phyloP scores from a whole-genome alignment of 345 rosid species.

The Brassica cretica region DNA sequence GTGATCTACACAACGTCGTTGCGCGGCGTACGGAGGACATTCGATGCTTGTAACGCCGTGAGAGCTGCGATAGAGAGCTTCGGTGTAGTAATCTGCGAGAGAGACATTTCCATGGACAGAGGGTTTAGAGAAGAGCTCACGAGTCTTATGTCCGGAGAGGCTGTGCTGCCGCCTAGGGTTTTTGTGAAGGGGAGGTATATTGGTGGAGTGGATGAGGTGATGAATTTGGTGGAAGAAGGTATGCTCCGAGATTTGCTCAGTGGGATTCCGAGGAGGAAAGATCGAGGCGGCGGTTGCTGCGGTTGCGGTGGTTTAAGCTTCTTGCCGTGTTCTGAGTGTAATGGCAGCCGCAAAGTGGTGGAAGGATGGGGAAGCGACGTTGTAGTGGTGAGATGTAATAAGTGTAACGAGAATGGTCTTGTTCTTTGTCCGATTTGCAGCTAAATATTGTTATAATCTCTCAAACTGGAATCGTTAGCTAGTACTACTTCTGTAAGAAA shows the following conservation, averaged over 20 bases:
- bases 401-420: slow-evolving; percentile 90
- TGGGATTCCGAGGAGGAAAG: slow-evolving; percentile 54
- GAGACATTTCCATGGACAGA: slow-evolving; percentile 80
- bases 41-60: slow-evolving; percentile 77
- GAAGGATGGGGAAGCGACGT: slow-evolving; percentile 40
- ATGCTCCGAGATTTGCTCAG: slow-evolving; percentile 51
- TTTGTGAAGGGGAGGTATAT: slow-evolving; percentile 76
- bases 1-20: slow-evolving; percentile 77
- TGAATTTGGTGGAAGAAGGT: slow-evolving; percentile 68
- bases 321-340: slow-evolving; percentile 67
- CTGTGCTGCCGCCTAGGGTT: slow-evolving; percentile 58
- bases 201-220: slow-evolving; percentile 84
- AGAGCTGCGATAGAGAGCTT: slow-evolving; percentile 58
- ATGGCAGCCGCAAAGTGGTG: slow-evolving; percentile 75
- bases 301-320: slow-evolving; percentile 73
- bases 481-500: slow-evolving; percentile 2
- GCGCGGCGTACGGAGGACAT: slow-evolving; percentile 77
- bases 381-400: slow-evolving; percentile 53
- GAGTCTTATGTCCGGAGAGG: slow-evolving; percentile 39
- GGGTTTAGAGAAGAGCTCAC: slow-evolving; percentile 72
- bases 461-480: not conserved
- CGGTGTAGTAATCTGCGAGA: slow-evolving; percentile 57
- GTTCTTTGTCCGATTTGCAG: slow-evolving; percentile 78
- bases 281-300: slow-evolving; percentile 42
- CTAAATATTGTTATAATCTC: slow-evolving; percentile 10